These are phyloP conservation scores for Amanita pseudoporphyria DNA, from an alignment of 768 basidiomycete genomes.

Conservation along the genomic window DNA sequence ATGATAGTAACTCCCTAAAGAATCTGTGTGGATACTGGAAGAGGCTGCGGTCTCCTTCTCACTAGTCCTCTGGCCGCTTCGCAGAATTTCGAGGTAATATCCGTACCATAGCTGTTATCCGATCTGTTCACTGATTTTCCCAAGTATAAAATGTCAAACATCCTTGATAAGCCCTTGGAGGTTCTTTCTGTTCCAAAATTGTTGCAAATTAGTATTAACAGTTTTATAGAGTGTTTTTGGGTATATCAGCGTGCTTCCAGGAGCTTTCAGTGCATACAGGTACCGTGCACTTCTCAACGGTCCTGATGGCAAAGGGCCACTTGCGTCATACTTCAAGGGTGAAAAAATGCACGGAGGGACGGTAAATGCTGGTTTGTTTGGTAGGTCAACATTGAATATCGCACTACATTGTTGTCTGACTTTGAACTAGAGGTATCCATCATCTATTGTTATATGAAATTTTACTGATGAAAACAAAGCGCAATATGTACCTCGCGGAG, in stretches of 20 bases:
- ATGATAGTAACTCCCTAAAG: slow-evolving; percentile 21
- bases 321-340: slow-evolving; percentile 91
- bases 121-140: slow-evolving; percentile 4
- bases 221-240: slow-evolving; percentile 61
- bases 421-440: slow-evolving; percentile 3
- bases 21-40: slow-evolving; percentile 77
- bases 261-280: slow-evolving; percentile 87
- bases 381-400: slow-evolving; percentile 18
- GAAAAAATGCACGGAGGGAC: slow-evolving; percentile 71
- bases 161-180: slow-evolving; percentile 94
- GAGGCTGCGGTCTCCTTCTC: slow-evolving; percentile 60
- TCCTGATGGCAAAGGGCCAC: slow-evolving; percentile 79
- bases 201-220: neutral
- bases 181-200: slow-evolving; percentile 25
- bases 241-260: slow-evolving; percentile 82
- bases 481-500: slow-evolving; percentile 91
- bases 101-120: neutral
- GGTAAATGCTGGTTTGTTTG: slow-evolving; percentile 62
- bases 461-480: slow-evolving; percentile 28
- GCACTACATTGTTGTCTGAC: neutral
- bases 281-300: slow-evolving; percentile 85
- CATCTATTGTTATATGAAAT: neutral
- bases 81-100: slow-evolving; percentile 80
- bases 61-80: slow-evolving; percentile 80
- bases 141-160: slow-evolving; percentile 92